phyloP scores from a whole-genome alignment of 495 filamentous ascomycete genomes.

The Trichoderma virens region DNA sequence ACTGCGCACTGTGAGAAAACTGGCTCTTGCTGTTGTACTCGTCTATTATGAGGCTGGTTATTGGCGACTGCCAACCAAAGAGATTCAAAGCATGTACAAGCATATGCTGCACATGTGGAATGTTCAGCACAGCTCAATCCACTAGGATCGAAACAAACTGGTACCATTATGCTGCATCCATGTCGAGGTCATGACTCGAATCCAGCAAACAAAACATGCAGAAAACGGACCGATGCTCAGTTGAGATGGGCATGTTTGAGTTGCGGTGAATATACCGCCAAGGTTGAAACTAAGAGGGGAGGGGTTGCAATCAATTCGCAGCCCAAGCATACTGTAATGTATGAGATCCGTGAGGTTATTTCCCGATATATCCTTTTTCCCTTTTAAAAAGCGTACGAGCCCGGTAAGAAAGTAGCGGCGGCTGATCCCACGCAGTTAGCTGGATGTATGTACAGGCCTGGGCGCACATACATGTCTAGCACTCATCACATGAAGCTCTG shows the following conservation, averaged over 20 bases:
- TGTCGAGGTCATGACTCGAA: neutral
- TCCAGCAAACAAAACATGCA: neutral
- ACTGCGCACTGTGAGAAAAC: too few species aligned
- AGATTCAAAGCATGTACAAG: too few species aligned
- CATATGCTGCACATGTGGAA: neutral
- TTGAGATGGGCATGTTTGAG: neutral
- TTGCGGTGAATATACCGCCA: slow-evolving; percentile 5
- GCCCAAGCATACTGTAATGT: neutral
- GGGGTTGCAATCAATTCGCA: neutral
- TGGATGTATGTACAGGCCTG: too few species aligned
- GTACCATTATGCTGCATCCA: neutral
- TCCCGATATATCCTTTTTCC: neutral
- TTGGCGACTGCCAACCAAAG: too few species aligned
- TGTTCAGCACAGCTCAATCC: neutral
- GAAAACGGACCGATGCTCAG: neutral
- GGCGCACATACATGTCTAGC: neutral
- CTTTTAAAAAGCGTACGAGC: neutral
- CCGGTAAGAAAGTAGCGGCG: too few species aligned
- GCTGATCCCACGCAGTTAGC: too few species aligned
- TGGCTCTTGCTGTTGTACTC: too few species aligned
- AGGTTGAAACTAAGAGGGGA: too few species aligned
- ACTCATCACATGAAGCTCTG: slow-evolving; percentile 1
- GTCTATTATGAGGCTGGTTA: too few species aligned
- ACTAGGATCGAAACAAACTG: neutral
- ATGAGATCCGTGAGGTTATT: slow-evolving; percentile 1